Evolutionary conservation across 768 basidiomycete species (phyloP).

Genomic region (Neoboletus brunneissimus): DNA sequence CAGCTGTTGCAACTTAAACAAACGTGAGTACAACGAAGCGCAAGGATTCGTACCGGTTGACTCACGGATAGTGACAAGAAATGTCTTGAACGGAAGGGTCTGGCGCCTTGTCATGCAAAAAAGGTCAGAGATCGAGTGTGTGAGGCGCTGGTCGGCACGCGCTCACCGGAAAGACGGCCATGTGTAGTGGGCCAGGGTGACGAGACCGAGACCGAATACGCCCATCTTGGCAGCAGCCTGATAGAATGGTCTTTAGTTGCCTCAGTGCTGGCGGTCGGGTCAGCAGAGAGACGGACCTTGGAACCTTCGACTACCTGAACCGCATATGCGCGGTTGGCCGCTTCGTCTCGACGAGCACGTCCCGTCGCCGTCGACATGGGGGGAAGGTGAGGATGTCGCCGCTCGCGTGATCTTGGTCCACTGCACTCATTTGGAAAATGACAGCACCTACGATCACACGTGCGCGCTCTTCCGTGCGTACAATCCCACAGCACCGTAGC

Average conservation of each 20-base stretch:
- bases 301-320: constrained; percentile 59
- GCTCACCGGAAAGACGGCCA: constrained; percentile 72
- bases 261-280: background rate
- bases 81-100: constrained; percentile 77
- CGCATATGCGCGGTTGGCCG: constrained; percentile 55
- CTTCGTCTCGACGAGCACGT: constrained; percentile 46
- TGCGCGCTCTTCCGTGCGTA: background rate
- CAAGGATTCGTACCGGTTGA: constrained; percentile 4
- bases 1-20: constrained; percentile 54
- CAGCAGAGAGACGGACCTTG: constrained; percentile 40
- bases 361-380: constrained; percentile 25
- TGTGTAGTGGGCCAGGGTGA: constrained; percentile 61
- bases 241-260: background rate
- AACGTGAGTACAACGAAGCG: background rate
- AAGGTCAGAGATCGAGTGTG: background rate
- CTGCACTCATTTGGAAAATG: background rate
- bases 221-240: constrained; percentile 56
- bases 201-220: constrained; percentile 56
- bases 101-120: constrained; percentile 53
- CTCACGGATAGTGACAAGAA: constrained; percentile 70
- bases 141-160: background rate
- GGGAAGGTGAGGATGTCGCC: background rate
- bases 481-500: background rate
- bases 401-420: background rate
- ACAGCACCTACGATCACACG: background rate